Conservation (phyloP, 2,329 filamentous ascomycete species). For the Fusarium annulatum region DNA sequence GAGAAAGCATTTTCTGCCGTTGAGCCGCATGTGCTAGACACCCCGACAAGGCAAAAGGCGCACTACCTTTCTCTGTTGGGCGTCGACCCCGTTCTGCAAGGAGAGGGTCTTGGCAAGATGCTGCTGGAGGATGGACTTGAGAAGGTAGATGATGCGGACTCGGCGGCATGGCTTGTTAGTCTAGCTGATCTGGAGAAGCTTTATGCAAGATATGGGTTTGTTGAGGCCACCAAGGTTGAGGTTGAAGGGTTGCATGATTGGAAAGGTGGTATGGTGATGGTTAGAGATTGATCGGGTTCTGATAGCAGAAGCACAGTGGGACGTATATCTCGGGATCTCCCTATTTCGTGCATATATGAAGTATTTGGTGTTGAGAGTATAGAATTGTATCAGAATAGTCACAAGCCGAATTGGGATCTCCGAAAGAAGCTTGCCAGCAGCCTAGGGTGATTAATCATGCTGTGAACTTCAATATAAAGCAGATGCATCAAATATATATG, state of each 20-base stretch:
- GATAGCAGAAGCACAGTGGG: fast-evolving
- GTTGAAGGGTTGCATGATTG: background rate
- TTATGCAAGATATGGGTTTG: background rate
- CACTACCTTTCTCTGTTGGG: constrained; percentile 5
- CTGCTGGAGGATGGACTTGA: background rate
- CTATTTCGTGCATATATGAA: fast-evolving
- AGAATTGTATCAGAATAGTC: background rate
- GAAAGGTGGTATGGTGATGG: constrained; percentile 13
- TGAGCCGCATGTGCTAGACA: background rate
- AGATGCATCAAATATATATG: background rate
- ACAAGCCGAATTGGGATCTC: fast-evolving
- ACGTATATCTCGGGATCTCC: fast-evolving
- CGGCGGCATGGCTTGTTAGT: constrained; percentile 3
- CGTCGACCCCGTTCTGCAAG: background rate
- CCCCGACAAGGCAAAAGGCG: background rate
- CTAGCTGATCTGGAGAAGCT: constrained; percentile 1
- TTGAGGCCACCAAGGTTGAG: background rate
- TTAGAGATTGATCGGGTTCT: background rate
- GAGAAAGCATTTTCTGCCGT: background rate
- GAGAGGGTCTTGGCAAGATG: constrained; percentile 3
- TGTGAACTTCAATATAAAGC: fast-evolving
- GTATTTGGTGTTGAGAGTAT: background rate
- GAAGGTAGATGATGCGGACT: background rate
- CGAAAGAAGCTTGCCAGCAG: background rate
- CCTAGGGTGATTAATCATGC: fast-evolving